Base-by-base conservation (phyloP, 345 rosid genomes). In the Atalantia buxifolia region DNA sequence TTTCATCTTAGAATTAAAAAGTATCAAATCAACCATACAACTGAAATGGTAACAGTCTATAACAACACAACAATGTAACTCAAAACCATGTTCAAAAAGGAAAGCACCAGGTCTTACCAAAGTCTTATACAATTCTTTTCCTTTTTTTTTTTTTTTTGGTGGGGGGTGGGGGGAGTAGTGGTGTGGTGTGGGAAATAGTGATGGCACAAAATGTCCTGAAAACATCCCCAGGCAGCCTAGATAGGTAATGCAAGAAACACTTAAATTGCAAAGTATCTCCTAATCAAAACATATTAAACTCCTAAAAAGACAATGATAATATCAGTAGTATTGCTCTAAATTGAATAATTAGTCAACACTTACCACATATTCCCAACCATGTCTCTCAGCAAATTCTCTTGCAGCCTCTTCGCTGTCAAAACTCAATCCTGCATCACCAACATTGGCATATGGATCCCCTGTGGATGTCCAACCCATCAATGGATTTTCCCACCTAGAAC, bases 391-490 rank as follows among this genome's bases (percentile, higher is more conserved):
- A 85, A 96, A 96, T 28, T 84, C 86, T 87, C 83, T 91, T 21
- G 99, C 98, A 82, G 91, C 92, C 77, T 86, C 97, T 83, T 90
- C 91, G 6, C 93, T 89, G 67, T 92, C 97, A 77, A 96, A 96
- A 83, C 74, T 8, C 66, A 96, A 88, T 53, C 82, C 97, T 30
- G 98, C 77, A 84, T 96, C 99, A 53, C 99, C 99, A 22, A 96
- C 99, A 90, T 96, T 83, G 27, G 99, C 93, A 86, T 96, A 96
- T 27, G 99, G 98, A n/a, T 96, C 99, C 25, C 99, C 99, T 8
- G 99, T 96, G n/a, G 98, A 96, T 79, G 99, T 94, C 99, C 99
- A 96, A 28, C 98, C 98, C 98, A 96, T 96, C 94, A 96, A 86
- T 22, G 99, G 98, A 82, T 96, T 96, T 88, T 94, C 99, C 98